A percentile compares a stretch with the other conserved stretches of the same genome.
These are phyloP conservation scores for Oryza officinalis DNA, from an alignment of 176 grass and related monocot species.

Conservation along the genomic window DNA sequence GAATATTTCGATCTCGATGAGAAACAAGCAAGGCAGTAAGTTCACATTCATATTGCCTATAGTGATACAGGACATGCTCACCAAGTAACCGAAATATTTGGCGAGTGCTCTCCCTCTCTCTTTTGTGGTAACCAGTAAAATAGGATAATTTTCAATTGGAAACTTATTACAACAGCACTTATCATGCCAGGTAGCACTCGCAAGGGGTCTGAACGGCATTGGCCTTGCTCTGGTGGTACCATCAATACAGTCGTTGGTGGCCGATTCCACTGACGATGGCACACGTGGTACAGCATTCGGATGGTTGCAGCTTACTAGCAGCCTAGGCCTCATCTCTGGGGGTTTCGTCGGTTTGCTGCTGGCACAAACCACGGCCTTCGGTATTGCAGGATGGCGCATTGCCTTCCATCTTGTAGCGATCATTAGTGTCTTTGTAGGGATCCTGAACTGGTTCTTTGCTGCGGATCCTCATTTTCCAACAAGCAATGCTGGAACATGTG, in stretches of 20 bases:
- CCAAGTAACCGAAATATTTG: not conserved
- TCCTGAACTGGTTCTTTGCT: constrained; percentile 50
- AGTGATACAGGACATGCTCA: constrained; percentile 43
- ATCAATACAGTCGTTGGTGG: constrained; percentile 78
- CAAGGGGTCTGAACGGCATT: constrained; percentile 81
- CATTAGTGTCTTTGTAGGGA: constrained; percentile 62
- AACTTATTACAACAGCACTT: not conserved
- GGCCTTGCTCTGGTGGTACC: constrained; percentile 80
- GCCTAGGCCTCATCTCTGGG: constrained; percentile 73
- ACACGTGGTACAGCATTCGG: constrained; percentile 78
- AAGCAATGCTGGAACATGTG: not conserved
- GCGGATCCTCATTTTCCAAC: constrained; percentile 52
- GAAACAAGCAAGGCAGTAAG: not conserved
- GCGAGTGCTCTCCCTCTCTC: not conserved
- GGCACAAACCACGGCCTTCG: constrained; percentile 71
- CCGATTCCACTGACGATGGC: constrained; percentile 73
- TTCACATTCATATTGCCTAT: not conserved
- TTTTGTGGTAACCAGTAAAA: not conserved
- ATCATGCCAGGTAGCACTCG: constrained; percentile 63
- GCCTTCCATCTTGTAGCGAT: constrained; percentile 74
- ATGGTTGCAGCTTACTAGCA: constrained; percentile 72
- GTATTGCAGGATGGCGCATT: constrained; percentile 75
- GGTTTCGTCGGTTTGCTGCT: constrained; percentile 57
- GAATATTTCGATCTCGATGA: not conserved
- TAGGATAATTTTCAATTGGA: not conserved